Evolutionary conservation across 306 rosid genomes (phyloP).

Genomic region (Lithocarpus polystachyus): DNA sequence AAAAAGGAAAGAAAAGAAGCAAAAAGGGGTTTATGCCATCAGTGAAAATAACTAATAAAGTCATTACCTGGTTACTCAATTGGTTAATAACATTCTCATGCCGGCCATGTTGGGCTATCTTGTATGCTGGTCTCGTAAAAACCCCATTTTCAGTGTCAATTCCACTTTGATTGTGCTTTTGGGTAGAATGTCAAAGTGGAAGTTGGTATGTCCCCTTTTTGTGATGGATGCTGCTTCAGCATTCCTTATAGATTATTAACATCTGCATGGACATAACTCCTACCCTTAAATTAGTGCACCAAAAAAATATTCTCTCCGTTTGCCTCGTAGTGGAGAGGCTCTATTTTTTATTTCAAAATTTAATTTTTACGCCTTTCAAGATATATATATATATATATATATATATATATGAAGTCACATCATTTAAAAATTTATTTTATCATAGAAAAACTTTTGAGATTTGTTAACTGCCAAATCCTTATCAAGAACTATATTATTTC

Average conservation of each 20-base stretch:
- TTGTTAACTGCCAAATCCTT: too few relatives aligned
- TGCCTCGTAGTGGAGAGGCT: too few relatives aligned
- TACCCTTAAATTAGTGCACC: not conserved
- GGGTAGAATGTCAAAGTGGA: slow-evolving; percentile 34
- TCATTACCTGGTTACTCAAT: not conserved
- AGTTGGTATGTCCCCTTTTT: slow-evolving; percentile 46
- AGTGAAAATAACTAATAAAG: not conserved
- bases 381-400: too few relatives aligned
- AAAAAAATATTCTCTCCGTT: too few relatives aligned
- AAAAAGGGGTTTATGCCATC: too few relatives aligned
- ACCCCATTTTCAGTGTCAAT: slow-evolving; percentile 7
- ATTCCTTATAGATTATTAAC: slow-evolving; percentile 1
- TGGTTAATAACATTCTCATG: not conserved
- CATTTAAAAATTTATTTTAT: too few relatives aligned
- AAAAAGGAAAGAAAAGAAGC: too few relatives aligned
- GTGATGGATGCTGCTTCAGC: slow-evolving; percentile 29
- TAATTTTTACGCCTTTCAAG: too few relatives aligned
- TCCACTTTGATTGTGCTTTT: slow-evolving; percentile 7
- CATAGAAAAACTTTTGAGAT: too few relatives aligned
- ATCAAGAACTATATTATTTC: too few relatives aligned
- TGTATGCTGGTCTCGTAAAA: not conserved
- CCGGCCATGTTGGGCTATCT: not conserved
- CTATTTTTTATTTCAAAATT: too few relatives aligned
- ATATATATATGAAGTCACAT: too few relatives aligned
- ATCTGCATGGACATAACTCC: slow-evolving; percentile 17